Conservation (phyloP, 257 asterid species). For the Plantago major region DNA sequence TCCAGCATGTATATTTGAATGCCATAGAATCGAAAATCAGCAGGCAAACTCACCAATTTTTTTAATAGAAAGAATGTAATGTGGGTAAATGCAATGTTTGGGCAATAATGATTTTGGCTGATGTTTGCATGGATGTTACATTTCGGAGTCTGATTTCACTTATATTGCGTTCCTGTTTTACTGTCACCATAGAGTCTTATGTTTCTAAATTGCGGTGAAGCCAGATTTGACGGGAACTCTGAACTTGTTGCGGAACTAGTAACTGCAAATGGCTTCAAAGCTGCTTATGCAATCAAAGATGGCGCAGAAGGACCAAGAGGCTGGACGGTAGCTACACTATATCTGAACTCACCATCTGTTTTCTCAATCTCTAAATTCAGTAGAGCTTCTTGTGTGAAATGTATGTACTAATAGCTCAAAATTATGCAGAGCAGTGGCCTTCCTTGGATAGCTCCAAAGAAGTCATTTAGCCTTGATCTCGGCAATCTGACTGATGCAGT, state of each 20-base stretch:
- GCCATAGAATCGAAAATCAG: too few relatives aligned
- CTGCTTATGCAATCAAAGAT: conserved; percentile 90
- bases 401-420: conserved; percentile 21
- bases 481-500: conserved; percentile 26
- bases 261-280: conserved; percentile 87
- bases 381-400: conserved; percentile 12
- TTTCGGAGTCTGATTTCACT: not conserved
- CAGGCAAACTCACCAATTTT: too few relatives aligned
- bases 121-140: not conserved
- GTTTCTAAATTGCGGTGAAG: conserved; percentile 57
- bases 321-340: conserved; percentile 38
- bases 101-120: too few relatives aligned
- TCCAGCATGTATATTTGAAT: too few relatives aligned
- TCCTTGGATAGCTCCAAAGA: conserved; percentile 82
- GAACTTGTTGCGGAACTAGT: conserved; percentile 95
- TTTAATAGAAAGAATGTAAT: too few relatives aligned
- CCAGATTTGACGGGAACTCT: conserved; percentile 98
- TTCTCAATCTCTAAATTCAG: not conserved
- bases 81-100: too few relatives aligned
- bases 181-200: conserved; percentile 20
- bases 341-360: not conserved
- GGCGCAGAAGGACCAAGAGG: conserved; percentile 81
- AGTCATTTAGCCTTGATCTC: conserved; percentile 29
- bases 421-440: conserved; percentile 80
- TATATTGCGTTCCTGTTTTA: not conserved